These are phyloP conservation scores for Monosporozyma servazzii DNA, from an alignment of 805 yeast genomes.

Conservation along the genomic window DNA sequence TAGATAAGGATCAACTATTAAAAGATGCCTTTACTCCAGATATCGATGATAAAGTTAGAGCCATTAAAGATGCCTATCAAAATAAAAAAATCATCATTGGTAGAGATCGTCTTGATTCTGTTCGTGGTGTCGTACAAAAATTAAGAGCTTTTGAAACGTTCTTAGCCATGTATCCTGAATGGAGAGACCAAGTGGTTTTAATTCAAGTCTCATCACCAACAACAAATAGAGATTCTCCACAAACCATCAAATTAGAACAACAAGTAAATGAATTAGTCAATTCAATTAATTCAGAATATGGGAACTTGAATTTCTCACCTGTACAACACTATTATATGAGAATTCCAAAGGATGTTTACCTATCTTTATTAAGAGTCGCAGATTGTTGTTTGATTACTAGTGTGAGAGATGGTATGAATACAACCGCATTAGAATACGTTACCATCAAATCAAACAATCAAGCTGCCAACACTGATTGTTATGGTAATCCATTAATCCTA, in stretches of 20 bases:
- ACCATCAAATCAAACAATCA: conserved; percentile 62
- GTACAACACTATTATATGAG: conserved; percentile 89
- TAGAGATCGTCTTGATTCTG: conserved; percentile 84
- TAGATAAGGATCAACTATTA: conserved; percentile 63
- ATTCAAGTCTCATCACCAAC: conserved; percentile 84
- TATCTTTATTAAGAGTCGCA: conserved; percentile 80
- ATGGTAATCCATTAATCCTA: conserved; percentile 63
- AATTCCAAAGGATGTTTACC: conserved; percentile 78
- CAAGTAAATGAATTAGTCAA: conserved; percentile 77
- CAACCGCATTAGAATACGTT: conserved; percentile 87
- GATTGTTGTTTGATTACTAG: conserved; percentile 85
- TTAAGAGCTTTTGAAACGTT: conserved; percentile 84
- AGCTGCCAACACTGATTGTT: conserved; percentile 18
- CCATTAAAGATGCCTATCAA: conserved; percentile 53
- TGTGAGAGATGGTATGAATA: conserved; percentile 92
- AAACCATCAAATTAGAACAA: conserved; percentile 56
- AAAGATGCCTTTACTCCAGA: conserved; percentile 40
- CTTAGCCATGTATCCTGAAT: conserved; percentile 83
- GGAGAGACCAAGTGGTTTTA: conserved; percentile 78
- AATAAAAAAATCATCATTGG: conserved; percentile 80
- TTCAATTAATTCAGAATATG: conserved; percentile 76
- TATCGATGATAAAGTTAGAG: conserved; percentile 54
- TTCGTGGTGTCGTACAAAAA: conserved; percentile 90
- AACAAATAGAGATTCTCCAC: conserved; percentile 24
- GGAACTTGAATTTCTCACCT: conserved; percentile 74